A percentile compares a stretch with the other conserved stretches of the same genome.
Evolutionary conservation across 75 land plant species (phyloP).

Genomic region (Pinus tabuliformis): DNA sequence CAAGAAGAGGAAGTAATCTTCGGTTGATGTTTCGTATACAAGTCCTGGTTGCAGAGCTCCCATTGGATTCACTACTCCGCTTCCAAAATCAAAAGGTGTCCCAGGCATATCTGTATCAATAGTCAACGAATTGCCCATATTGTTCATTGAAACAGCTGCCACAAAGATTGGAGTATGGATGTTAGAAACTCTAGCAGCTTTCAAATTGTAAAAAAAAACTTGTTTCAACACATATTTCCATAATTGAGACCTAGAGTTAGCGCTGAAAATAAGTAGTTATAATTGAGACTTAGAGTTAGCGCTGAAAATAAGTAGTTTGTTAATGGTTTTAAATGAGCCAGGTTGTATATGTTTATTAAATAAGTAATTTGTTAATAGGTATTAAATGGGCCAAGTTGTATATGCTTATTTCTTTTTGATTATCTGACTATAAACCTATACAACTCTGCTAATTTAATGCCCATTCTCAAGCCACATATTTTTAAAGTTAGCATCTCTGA

Average conservation of each 20-base stretch:
- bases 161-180: background rate
- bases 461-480: too few relatives aligned
- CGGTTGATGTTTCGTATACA: constrained; percentile 40
- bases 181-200: background rate
- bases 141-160: constrained; percentile 57
- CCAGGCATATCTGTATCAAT: constrained; percentile 30
- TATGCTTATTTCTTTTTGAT: too few relatives aligned
- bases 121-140: constrained; percentile 26
- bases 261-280: too few relatives aligned
- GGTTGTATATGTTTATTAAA: too few relatives aligned
- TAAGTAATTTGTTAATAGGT: too few relatives aligned
- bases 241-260: background rate
- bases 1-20: constrained; percentile 56
- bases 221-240: background rate
- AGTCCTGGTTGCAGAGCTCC: constrained; percentile 63
- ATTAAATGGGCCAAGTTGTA: too few relatives aligned
- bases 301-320: too few relatives aligned
- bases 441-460: too few relatives aligned
- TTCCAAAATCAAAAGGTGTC: constrained; percentile 66
- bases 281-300: too few relatives aligned
- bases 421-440: too few relatives aligned
- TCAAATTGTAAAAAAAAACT: background rate
- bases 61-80: constrained; percentile 56
- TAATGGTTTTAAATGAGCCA: too few relatives aligned
- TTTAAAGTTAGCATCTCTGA: too few relatives aligned